Conservation (phyloP, 257 asterid species). For the Solanum habrochaites region DNA sequence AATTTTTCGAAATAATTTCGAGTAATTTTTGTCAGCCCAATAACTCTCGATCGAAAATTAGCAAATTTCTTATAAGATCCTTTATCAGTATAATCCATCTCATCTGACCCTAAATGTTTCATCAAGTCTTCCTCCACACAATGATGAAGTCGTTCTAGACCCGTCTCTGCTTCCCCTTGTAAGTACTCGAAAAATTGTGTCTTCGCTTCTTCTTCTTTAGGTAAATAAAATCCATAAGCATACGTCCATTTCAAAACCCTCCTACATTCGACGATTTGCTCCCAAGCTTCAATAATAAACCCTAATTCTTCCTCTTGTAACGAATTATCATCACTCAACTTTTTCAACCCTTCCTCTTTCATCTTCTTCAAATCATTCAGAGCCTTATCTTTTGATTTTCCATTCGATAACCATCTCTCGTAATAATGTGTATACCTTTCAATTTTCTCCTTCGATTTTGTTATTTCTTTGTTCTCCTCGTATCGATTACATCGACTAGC, state of each 20-base stretch:
- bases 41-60: neutral
- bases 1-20: neutral
- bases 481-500: neutral
- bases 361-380: neutral
- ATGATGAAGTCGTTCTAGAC: constrained; percentile 34
- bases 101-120: neutral
- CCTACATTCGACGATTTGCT: constrained; percentile 42
- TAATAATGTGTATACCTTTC: neutral
- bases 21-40: neutral
- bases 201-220: neutral
- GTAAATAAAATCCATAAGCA: constrained; percentile 25
- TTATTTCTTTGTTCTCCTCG: neutral
- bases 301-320: neutral
- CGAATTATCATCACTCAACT: neutral
- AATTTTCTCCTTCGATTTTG: neutral
- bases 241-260: constrained; percentile 40
- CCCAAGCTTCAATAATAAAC: constrained; percentile 25
- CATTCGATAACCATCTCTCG: constrained; percentile 2
- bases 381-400: constrained; percentile 1
- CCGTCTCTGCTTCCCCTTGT: constrained; percentile 32
- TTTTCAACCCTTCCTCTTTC: neutral
- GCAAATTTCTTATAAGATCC: neutral
- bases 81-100: neutral
- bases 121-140: constrained; percentile 25
- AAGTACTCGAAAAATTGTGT: constrained; percentile 15